Evolutionary conservation across 2,329 filamentous ascomycete species (phyloP).

Genomic region (Talaromyces sp.): DNA sequence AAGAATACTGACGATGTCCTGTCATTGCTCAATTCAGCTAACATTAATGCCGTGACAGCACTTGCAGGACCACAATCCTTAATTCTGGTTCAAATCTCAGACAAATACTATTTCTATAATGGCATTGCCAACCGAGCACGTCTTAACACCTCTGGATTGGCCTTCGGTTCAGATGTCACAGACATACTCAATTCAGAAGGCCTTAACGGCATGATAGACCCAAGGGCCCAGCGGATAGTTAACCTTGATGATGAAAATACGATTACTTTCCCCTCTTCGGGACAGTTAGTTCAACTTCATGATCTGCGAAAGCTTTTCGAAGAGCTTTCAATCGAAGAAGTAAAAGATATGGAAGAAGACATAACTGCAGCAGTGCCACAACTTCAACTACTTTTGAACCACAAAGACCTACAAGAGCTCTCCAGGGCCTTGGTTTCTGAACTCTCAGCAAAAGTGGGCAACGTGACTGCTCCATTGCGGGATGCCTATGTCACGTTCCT

Average conservation of each 20-base stretch:
- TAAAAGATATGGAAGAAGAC: not conserved
- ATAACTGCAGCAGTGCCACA: not conserved
- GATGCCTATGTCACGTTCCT: not conserved
- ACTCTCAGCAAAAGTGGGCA: conserved; percentile 1
- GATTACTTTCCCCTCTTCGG: not conserved
- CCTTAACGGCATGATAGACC: not conserved
- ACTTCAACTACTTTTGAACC: not conserved
- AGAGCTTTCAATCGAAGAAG: not conserved
- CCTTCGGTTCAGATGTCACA: conserved; percentile 7
- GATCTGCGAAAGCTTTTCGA: not conserved
- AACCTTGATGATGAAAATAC: not conserved
- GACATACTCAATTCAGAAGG: not conserved
- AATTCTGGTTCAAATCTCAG: conserved; percentile 1
- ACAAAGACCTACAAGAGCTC: conserved; percentile 2
- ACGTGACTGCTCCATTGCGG: not conserved
- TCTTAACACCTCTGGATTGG: conserved; percentile 1
- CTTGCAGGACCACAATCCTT: conserved; percentile 6
- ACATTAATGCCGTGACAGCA: conserved; percentile 10
- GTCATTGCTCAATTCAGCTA: conserved; percentile 3
- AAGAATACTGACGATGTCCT: conserved; percentile 1
- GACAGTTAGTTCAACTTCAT: not conserved
- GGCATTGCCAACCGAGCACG: conserved; percentile 6
- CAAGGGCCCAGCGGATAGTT: not conserved
- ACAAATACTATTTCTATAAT: conserved; percentile 9
- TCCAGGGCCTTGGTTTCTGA: not conserved